These are phyloP conservation scores for Kwoniella newhampshirensis DNA, from an alignment of 768 basidiomycete genomes.

Conservation along the genomic window DNA sequence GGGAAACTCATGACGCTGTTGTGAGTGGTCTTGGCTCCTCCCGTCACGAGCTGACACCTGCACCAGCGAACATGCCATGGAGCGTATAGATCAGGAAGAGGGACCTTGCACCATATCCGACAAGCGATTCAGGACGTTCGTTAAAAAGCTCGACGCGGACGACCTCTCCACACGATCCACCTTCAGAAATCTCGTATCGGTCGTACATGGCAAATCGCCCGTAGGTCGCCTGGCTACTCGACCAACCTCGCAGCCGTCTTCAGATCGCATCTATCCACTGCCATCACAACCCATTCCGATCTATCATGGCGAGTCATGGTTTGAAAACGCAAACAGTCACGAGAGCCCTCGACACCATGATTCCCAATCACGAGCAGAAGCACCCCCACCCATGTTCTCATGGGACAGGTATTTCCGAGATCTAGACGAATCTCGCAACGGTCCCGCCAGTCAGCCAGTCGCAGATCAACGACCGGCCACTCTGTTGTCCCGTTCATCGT, in stretches of 20 bases:
- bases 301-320: background rate
- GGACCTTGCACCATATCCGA: constrained; percentile 4
- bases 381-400: too few species aligned
- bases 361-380: too few species aligned
- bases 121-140: constrained; percentile 28
- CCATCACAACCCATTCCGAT: background rate
- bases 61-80: constrained; percentile 7
- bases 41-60: background rate
- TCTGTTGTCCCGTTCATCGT: background rate
- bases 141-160: constrained; percentile 25
- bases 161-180: constrained; percentile 19
- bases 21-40: constrained; percentile 19
- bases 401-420: too few species aligned
- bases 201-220: constrained; percentile 1
- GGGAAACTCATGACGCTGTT: constrained; percentile 28
- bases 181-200: constrained; percentile 24
- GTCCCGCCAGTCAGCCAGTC: too few species aligned
- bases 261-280: too few species aligned
- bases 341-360: too few species aligned
- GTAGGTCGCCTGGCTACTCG: background rate
- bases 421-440: too few species aligned
- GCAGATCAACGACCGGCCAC: too few species aligned
- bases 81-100: background rate
- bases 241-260: background rate
- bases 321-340: too few species aligned